Conservation (phyloP, 805 yeast species). For the Cyberlindnera mississippiensis region DNA sequence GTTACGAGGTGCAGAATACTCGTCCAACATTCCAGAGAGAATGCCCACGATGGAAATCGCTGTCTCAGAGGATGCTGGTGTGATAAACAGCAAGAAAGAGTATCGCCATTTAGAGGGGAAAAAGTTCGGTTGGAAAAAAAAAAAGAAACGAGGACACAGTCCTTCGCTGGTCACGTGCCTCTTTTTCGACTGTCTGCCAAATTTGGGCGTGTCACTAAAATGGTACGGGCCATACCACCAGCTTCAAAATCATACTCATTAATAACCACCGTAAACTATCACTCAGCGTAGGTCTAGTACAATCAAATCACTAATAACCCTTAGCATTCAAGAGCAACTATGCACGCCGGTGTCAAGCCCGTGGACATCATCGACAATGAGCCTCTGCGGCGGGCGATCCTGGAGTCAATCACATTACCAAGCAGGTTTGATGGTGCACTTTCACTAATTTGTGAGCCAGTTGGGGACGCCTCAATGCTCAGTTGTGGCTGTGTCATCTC, state of each 20-base stretch:
- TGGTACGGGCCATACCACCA: not conserved
- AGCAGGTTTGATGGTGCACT: conserved; percentile 8
- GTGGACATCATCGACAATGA: conserved; percentile 2
- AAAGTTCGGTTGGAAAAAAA: too few species aligned
- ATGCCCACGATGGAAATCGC: too few species aligned
- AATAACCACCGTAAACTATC: too few species aligned
- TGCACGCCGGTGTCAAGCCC: not conserved
- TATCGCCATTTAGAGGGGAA: too few species aligned
- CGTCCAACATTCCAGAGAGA: not conserved
- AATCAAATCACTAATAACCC: too few species aligned
- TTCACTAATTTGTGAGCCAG: conserved; percentile 9
- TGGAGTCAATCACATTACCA: conserved; percentile 15
- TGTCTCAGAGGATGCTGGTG: too few species aligned
- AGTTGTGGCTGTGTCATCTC: conserved; percentile 41
- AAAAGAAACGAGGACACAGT: too few species aligned
- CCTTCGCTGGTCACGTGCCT: too few species aligned
- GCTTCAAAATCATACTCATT: not conserved
- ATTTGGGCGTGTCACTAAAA: not conserved
- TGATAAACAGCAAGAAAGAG: too few species aligned
- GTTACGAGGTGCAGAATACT: conserved; percentile 2
- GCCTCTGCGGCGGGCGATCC: conserved; percentile 8
- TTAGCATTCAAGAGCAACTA: not conserved
- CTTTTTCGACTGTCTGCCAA: too few species aligned
- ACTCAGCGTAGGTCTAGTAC: too few species aligned
- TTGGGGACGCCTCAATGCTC: conserved; percentile 28